These are phyloP conservation scores for Erythrobasidium yunnanense DNA, from an alignment of 768 basidiomycete genomes.

Conservation along the genomic window DNA sequence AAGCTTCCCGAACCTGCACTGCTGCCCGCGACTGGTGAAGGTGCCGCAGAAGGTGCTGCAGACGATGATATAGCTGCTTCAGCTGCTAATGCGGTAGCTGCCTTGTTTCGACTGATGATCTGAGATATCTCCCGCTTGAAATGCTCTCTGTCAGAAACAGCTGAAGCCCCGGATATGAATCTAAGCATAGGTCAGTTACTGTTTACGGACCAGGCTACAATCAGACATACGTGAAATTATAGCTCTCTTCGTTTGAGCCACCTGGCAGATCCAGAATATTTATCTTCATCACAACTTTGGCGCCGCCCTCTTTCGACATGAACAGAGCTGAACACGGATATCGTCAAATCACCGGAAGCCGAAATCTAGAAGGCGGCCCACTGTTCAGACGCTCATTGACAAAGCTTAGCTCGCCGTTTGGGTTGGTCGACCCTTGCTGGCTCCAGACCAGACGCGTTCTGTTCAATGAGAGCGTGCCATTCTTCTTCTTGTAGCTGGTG, in stretches of 20 bases:
- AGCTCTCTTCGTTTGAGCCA: slow-evolving; percentile 49
- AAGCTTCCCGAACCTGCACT: not conserved
- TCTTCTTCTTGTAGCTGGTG: slow-evolving; percentile 64
- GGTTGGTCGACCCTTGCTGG: slow-evolving; percentile 58
- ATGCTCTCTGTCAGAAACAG: slow-evolving; percentile 61
- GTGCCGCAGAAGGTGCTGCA: slow-evolving; percentile 40
- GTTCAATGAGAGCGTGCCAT: slow-evolving; percentile 65
- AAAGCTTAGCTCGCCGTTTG: slow-evolving; percentile 53
- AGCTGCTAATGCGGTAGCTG: slow-evolving; percentile 39
- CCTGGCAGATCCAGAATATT: slow-evolving; percentile 51
- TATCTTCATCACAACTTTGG: slow-evolving; percentile 68
- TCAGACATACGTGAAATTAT: slow-evolving; percentile 58
- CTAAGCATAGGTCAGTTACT: slow-evolving; percentile 43
- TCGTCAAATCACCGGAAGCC: too few relatives aligned
- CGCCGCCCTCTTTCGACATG: slow-evolving; percentile 70
- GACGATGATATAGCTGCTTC: slow-evolving; percentile 44
- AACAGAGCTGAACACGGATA: slow-evolving; percentile 53
- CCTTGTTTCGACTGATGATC: slow-evolving; percentile 65
- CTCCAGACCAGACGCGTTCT: slow-evolving; percentile 67
- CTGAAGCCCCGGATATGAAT: slow-evolving; percentile 51
- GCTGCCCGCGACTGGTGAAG: slow-evolving; percentile 39
- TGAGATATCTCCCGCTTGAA: slow-evolving; percentile 70
- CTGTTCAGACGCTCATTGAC: slow-evolving; percentile 48
- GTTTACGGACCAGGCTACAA: not conserved
- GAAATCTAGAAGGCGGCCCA: too few relatives aligned